Base-by-base conservation (phyloP, 352 stramenopile genomes). In the Phytophthora sp. region DNA sequence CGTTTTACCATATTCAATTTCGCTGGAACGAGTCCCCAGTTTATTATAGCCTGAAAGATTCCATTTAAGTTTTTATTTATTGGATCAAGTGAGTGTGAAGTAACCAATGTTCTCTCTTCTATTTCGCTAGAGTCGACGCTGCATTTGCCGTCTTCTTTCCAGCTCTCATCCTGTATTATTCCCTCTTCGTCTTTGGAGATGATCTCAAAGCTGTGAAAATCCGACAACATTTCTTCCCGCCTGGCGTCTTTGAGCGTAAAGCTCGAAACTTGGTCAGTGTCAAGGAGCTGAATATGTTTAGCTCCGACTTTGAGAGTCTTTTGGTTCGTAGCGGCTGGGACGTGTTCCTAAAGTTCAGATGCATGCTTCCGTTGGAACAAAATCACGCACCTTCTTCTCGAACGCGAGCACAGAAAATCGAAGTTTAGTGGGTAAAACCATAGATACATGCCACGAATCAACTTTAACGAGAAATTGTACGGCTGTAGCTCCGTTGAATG, bases 81-180 rank as follows among this genome's bases (percentile, higher is more conserved):
- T 30, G 20, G 9, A 9, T 31, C 13, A 30, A 20, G 3, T 29
- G 20, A 45, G 4, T 46, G 69, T 30, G 29, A 11, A 2, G 5
- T 31, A 24, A 11, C 16, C 7, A 41, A 20, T 21, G 5, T 46
- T 13, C 20, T 4, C 3, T 8, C 31, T 38, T 16, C 21, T 26
- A 21, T 4, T 18, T 24, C 46, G 12, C n/a, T 12, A 80, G 74
- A 30, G 24, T 82, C 18, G 76, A 85, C 49, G 57, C 70, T 3
- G 52, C 57, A 1, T 85, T 80, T 52, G 71, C 68, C 12, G 61
- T 82, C 4, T 71, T 71, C 9, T 82, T 85, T 44, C 76, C 76
- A 23, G 67, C 65, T 0, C 29, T 77, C 3, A 63, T 71, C 6
- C 44, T 82, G 7, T n/a, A 71, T 1, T 68, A 77, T 36, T 72